phyloP scores from a whole-genome alignment of 163 green algal genomes.

The Volvox carteri region DNA sequence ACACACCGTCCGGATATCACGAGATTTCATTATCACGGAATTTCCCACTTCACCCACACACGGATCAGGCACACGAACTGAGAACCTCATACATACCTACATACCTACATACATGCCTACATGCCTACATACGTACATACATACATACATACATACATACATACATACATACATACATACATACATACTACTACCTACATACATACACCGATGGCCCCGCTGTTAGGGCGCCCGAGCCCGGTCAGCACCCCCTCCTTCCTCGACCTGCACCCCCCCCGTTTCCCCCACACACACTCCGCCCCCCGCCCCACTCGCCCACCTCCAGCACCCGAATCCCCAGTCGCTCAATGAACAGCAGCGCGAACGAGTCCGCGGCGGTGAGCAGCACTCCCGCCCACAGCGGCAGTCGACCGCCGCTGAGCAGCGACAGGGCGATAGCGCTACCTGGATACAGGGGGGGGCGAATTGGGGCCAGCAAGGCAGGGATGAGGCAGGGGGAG shows the following conservation, averaged over 20 bases:
- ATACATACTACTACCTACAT: not conserved
- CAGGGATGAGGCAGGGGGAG: not conserved
- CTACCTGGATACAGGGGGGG: slow-evolving; percentile 68
- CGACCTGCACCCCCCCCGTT: not conserved
- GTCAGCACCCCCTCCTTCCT: not conserved
- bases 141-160: not conserved
- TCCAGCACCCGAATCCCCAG: slow-evolving; percentile 54
- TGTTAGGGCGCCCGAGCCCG: not conserved
- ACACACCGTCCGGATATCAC: not conserved
- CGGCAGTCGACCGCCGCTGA: slow-evolving; percentile 77
- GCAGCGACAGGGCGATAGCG: slow-evolving; percentile 82
- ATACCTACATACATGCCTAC: not conserved
- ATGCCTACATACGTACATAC: not conserved
- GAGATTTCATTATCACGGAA: not conserved
- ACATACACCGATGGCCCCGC: not conserved
- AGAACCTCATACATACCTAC: not conserved
- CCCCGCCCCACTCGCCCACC: not conserved
- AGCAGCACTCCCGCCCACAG: slow-evolving; percentile 87
- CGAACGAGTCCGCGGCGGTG: slow-evolving; percentile 77
- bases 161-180: not conserved
- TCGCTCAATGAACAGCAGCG: slow-evolving; percentile 87
- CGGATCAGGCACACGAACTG: not conserved
- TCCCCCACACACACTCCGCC: not conserved
- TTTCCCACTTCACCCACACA: not conserved
- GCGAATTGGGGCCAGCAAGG: not conserved